Percentiles rank a stretch among this genome's conserved stretches.
phyloP scores from a whole-genome alignment of 2,329 filamentous ascomycete genomes.

The Xylariales sp. region DNA sequence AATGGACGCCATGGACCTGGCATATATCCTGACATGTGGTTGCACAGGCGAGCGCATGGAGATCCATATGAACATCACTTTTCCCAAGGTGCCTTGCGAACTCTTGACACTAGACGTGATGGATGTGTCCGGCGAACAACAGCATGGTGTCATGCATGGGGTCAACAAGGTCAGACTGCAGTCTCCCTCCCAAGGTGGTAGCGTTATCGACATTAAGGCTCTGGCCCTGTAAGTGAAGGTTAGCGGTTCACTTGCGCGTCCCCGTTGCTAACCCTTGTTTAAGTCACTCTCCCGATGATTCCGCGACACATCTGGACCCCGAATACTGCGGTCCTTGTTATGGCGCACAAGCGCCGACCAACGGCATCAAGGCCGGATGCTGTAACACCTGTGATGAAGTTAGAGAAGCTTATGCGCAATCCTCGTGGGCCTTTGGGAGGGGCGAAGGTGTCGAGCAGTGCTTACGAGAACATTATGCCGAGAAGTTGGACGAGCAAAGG shows the following conservation, averaged over 20 bases:
- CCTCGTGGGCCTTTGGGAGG: slow-evolving; percentile 89
- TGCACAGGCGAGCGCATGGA: slow-evolving; percentile 89
- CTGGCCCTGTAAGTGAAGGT: slow-evolving; percentile 56
- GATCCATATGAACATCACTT: slow-evolving; percentile 95
- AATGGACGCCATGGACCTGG: neutral
- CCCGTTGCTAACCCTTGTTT: slow-evolving; percentile 11
- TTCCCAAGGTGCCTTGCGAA: slow-evolving; percentile 90
- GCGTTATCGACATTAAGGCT: slow-evolving; percentile 65
- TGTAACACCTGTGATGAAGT: slow-evolving; percentile 98
- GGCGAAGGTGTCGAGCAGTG: slow-evolving; percentile 95
- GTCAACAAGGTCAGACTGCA: slow-evolving; percentile 84
- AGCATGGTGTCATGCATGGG: slow-evolving; percentile 89
- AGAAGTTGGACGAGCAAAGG: slow-evolving; percentile 81
- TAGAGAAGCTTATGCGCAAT: slow-evolving; percentile 82
- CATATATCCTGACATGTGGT: slow-evolving; percentile 18
- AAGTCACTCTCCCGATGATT: slow-evolving; percentile 64
- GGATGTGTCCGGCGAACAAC: slow-evolving; percentile 97
- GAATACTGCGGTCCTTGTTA: slow-evolving; percentile 93
- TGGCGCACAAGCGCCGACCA: slow-evolving; percentile 69
- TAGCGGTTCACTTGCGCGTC: neutral
- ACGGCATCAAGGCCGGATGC: slow-evolving; percentile 76
- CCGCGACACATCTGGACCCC: slow-evolving; percentile 76
- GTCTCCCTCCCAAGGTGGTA: slow-evolving; percentile 68
- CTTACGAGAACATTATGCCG: slow-evolving; percentile 86
- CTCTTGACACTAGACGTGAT: slow-evolving; percentile 96